Percentiles rank a stretch among this genome's conserved stretches.
Conservation (phyloP, 805 yeast species). For the Lipomyces starkeyi region DNA sequence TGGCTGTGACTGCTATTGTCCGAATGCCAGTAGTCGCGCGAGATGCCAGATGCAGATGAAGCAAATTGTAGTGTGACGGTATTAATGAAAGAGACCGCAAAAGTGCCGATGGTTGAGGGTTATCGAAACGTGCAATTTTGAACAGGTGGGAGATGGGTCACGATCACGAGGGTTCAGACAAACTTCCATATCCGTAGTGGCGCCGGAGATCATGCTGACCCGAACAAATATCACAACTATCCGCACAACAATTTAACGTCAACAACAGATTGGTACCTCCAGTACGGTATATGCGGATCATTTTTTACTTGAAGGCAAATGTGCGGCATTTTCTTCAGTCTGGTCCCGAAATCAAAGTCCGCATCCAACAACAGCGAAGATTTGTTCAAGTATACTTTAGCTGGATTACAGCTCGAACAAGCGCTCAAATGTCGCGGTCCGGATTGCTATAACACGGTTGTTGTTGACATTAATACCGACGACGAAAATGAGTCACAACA, state of each 20-base stretch:
- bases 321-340: slow-evolving; percentile 46
- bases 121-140: neutral
- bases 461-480: neutral
- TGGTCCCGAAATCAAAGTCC: slow-evolving; percentile 12
- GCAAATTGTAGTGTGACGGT: neutral
- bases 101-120: neutral
- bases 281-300: neutral
- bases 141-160: neutral
- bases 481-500: neutral
- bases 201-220: too few species aligned
- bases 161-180: neutral
- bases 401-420: slow-evolving; percentile 9
- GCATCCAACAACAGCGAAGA: neutral
- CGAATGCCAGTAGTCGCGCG: neutral
- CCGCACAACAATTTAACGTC: neutral
- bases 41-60: neutral
- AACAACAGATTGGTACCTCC: neutral
- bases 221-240: neutral
- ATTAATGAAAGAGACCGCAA: neutral
- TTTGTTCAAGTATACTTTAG: neutral
- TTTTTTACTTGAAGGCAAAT: slow-evolving; percentile 25
- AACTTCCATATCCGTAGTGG: neutral
- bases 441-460: slow-evolving; percentile 33
- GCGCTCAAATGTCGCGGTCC: slow-evolving; percentile 43
- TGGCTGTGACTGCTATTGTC: neutral